A percentile compares a stretch with the other conserved stretches of the same genome.
Conservation (phyloP, 2,329 filamentous ascomycete genomes). For the Cladophialophora yegresii region DNA sequence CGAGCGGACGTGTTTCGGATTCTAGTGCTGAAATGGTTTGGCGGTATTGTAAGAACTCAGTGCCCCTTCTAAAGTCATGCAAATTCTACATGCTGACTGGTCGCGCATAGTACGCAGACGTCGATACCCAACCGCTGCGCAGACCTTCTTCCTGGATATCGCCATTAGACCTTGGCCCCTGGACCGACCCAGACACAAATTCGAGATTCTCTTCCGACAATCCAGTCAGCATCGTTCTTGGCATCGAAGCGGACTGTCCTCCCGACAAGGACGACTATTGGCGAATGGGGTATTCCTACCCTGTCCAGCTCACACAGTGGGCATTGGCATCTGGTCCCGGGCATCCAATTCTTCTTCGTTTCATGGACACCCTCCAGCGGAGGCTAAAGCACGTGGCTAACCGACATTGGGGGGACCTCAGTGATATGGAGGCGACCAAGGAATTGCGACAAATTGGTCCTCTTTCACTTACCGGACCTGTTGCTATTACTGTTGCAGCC, state of each 20-base stretch:
- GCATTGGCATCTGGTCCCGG: slow-evolving; percentile 38
- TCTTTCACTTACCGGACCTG: slow-evolving; percentile 39
- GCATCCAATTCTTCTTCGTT: slow-evolving; percentile 39
- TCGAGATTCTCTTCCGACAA: slow-evolving; percentile 32
- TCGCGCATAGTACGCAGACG: slow-evolving; percentile 40
- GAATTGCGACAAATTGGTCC: slow-evolving; percentile 38
- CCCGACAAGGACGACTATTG: slow-evolving; percentile 39
- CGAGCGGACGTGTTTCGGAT: slow-evolving; percentile 41
- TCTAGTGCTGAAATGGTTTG: slow-evolving; percentile 40
- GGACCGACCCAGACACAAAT: slow-evolving; percentile 38
- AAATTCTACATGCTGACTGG: slow-evolving; percentile 6
- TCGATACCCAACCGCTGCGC: slow-evolving; percentile 41
- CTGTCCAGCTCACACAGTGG: slow-evolving; percentile 43
- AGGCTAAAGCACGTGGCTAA: slow-evolving; percentile 23
- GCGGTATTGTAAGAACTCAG: slow-evolving; percentile 22
- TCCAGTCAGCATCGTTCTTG: slow-evolving; percentile 38
- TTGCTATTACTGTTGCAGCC: slow-evolving; percentile 39
- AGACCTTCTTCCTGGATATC: slow-evolving; percentile 39
- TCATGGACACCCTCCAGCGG: slow-evolving; percentile 36
- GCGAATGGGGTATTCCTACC: slow-evolving; percentile 43
- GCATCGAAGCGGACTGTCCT: slow-evolving; percentile 41
- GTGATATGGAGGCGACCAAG: slow-evolving; percentile 11
- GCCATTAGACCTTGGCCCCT: slow-evolving; percentile 36
- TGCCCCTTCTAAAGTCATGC: background rate
- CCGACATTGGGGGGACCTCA: slow-evolving; percentile 17